Percentiles rank a stretch among this genome's conserved stretches.
Evolutionary conservation across 441 rosid species (phyloP).

Genomic region (Corymbia calophylla): DNA sequence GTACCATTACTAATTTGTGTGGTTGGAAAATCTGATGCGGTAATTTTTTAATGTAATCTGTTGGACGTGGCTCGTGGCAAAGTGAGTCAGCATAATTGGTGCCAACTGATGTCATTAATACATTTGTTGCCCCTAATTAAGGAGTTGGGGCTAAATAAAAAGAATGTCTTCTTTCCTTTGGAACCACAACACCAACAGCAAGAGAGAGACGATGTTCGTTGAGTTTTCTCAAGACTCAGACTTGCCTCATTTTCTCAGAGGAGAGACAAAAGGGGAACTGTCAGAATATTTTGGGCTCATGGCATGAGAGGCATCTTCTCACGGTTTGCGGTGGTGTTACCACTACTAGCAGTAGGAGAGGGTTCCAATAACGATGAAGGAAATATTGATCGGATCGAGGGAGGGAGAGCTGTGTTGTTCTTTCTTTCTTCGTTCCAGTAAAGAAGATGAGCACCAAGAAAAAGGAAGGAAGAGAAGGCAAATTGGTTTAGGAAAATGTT

Average conservation of each 20-base stretch:
- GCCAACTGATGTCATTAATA: background rate
- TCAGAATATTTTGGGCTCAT: background rate
- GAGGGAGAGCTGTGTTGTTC: background rate
- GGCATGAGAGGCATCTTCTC: background rate
- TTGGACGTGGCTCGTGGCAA: rapidly evolving
- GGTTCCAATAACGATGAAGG: background rate
- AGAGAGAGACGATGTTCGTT: background rate
- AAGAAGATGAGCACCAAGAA: background rate
- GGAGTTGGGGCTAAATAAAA: background rate
- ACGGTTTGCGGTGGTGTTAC: background rate
- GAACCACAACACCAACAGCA: background rate
- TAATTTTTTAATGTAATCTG: background rate
- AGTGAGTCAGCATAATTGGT: background rate
- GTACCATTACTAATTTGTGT: background rate
- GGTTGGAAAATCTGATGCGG: rapidly evolving
- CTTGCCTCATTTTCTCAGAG: background rate
- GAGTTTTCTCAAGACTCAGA: background rate
- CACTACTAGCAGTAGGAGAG: background rate
- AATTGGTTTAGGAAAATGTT: background rate
- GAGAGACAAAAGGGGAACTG: background rate
- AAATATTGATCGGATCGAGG: background rate
- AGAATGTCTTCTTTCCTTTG: background rate
- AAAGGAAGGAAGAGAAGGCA: background rate
- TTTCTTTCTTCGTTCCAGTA: background rate
- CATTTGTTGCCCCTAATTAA: background rate